Percentiles rank a stretch among this genome's conserved stretches.
phyloP scores from a whole-genome alignment of 306 rosid species.

The Castanospermum australe region DNA sequence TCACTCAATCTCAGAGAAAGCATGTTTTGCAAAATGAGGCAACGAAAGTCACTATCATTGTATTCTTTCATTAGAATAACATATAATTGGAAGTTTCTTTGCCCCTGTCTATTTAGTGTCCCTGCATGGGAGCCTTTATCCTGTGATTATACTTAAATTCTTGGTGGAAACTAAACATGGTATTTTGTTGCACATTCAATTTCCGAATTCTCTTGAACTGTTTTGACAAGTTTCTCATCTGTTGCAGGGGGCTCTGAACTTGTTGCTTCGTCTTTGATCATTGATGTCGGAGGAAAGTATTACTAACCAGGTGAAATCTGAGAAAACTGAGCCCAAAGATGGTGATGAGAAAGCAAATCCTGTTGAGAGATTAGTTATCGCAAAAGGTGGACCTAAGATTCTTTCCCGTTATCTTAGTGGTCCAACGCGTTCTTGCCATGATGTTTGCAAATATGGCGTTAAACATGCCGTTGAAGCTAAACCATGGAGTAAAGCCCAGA shows the following conservation, averaged over 20 bases:
- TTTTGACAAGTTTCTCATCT: slow-evolving; percentile 29
- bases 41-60: not conserved
- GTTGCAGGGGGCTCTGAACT: slow-evolving; percentile 41
- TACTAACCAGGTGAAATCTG: slow-evolving; percentile 34
- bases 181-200: slow-evolving; percentile 17
- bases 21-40: not conserved
- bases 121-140: not conserved
- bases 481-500: slow-evolving; percentile 36
- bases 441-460: slow-evolving; percentile 74
- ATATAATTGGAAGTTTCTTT: not conserved
- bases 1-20: not conserved
- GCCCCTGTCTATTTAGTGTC: not conserved
- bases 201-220: not conserved
- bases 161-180: slow-evolving; percentile 22
- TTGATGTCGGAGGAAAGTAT: slow-evolving; percentile 46
- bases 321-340: slow-evolving; percentile 23
- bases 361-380: slow-evolving; percentile 5
- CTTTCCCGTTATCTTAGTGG: slow-evolving; percentile 64
- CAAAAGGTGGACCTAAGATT: slow-evolving; percentile 29
- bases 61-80: not conserved
- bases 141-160: not conserved
- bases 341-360: slow-evolving; percentile 24
- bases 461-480: slow-evolving; percentile 41
- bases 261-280: slow-evolving; percentile 22
- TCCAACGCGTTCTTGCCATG: slow-evolving; percentile 73